Evolutionary conservation across 2,329 filamentous ascomycete genomes (phyloP), one percentile per base, ranked within the genome.

Genomic region (Claviceps sp.): DNA sequence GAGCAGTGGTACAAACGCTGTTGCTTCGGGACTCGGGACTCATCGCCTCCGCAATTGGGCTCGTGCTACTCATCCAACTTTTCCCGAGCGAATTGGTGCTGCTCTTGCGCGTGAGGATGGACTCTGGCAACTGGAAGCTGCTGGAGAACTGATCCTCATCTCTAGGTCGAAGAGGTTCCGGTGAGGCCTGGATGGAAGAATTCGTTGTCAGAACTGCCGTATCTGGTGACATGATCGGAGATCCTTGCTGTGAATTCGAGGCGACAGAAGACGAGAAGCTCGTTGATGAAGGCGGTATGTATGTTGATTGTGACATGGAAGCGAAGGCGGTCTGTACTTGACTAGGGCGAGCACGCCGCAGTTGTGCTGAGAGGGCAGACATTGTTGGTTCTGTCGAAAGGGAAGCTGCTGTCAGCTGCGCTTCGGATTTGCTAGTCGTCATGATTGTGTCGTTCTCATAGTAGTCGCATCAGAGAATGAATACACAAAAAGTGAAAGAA

Each of bases 81-180:
- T 87, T 82, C 47, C 77, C 79, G 61, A 87, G 78, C 5, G 85
- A 82, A 58, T 73, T 81, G 56, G 70, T 69, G 61, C 81, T 82
- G 5, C 79, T 75, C 58, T 78, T 77, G 57, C 73, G 74, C 51
- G 75, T 71, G 56, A 87, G 69, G 46, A 85, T 73, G n/a, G 86
- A 75, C 58, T 91, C 87, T 38, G 87, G 85, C 45, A 93, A 77
- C 61, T 85, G 78, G 56, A 90, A 79, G 51, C 76, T 77, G 26
- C 73, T 63, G 37, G 70, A 68, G 50, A 72, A 72, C 38, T 73
- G 68, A 50, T 80, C 79, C 51, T 75, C 68, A 44, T 78, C 77
- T 56, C 74, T 72, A 39, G 75, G 76, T 17, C 75, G 73, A 50
- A 76, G 71, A 47, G 75, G 73, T 58, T 88, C 84, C 5, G 85